Conservation (phyloP, 2,329 filamentous ascomycete species). For the Fusarium duplospermum region DNA sequence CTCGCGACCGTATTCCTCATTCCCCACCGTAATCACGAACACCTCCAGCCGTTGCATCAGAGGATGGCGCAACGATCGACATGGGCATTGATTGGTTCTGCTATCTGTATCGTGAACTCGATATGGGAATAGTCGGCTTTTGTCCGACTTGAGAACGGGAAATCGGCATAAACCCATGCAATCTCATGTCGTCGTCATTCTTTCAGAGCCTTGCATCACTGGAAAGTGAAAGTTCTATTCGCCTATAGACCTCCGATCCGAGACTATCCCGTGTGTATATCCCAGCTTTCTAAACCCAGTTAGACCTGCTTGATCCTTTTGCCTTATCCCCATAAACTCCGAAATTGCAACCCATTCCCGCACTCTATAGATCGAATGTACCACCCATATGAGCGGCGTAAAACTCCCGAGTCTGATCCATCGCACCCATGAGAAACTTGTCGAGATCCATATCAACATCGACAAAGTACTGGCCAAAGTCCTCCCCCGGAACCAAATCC, state of each 20-base stretch:
- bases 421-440: not conserved
- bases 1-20: not conserved
- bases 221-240: not conserved
- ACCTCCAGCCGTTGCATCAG: not conserved
- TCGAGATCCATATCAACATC: not conserved
- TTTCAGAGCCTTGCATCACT: not conserved
- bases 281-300: not conserved
- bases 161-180: not conserved
- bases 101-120: not conserved
- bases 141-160: not conserved
- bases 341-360: not conserved
- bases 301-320: not conserved
- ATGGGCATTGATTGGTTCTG: not conserved
- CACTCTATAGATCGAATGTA: not conserved
- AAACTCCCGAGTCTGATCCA: not conserved
- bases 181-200: not conserved
- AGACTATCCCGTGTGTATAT: not conserved
- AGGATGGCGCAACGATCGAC: not conserved
- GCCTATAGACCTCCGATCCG: not conserved
- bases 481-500: not conserved
- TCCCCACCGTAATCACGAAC: not conserved
- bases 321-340: not conserved
- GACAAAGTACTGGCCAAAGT: not conserved
- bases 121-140: not conserved
- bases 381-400: not conserved